Percentiles rank a stretch among this genome's conserved stretches.
Conservation (phyloP, 2,329 filamentous ascomycete species). For the Aureobasidium melanogenum region DNA sequence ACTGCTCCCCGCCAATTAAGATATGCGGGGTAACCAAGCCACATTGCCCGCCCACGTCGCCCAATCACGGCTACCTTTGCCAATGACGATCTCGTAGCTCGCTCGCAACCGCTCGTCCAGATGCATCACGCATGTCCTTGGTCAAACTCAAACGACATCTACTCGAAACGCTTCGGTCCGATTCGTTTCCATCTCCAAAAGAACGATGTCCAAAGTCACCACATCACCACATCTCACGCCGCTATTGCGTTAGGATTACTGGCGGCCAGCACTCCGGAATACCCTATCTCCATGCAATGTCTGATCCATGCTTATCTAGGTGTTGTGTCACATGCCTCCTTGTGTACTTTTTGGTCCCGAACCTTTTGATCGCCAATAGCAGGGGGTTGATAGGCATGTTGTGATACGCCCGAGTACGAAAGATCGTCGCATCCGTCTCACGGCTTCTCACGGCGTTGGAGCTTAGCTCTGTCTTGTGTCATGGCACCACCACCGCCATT, state of each 20-base stretch:
- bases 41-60: background rate
- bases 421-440: background rate
- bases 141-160: slow-evolving; percentile 1
- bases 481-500: background rate
- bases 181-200: background rate
- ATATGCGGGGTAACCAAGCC: slow-evolving; percentile 7
- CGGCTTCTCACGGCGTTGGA: background rate
- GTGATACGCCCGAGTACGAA: background rate
- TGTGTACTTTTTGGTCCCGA: slow-evolving; percentile 6
- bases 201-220: background rate
- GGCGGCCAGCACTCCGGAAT: background rate
- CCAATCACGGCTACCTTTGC: slow-evolving; percentile 1
- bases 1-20: background rate
- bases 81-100: background rate
- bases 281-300: background rate
- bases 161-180: slow-evolving; percentile 6
- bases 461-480: background rate
- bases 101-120: background rate
- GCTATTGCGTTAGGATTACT: background rate
- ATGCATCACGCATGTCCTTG: background rate
- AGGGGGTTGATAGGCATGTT: background rate
- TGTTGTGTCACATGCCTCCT: slow-evolving; percentile 5
- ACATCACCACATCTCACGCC: slow-evolving; percentile 5
- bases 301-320: background rate
- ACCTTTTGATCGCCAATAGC: background rate